phyloP scores from a whole-genome alignment of 2,329 filamentous ascomycete genomes.

The Cladosporium sp. region DNA sequence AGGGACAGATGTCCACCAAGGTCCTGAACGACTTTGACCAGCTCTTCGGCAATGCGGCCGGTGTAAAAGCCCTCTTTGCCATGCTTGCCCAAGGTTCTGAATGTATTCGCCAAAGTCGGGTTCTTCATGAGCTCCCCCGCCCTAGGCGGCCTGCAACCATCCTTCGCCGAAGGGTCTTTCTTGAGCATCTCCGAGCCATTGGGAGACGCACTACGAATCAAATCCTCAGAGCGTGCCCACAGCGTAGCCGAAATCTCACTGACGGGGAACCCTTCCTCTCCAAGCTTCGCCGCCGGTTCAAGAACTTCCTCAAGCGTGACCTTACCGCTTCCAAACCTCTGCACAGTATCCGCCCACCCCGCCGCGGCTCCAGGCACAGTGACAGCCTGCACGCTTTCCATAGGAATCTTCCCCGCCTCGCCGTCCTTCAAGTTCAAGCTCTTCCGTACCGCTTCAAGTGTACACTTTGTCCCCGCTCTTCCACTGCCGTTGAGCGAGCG shows the following conservation, averaged over 20 bases:
- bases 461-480: constrained; percentile 65
- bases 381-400: constrained; percentile 70
- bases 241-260: constrained; percentile 75
- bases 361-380: constrained; percentile 88
- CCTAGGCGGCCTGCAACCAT: constrained; percentile 68
- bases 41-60: constrained; percentile 72
- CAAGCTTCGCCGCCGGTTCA: constrained; percentile 75
- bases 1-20: constrained; percentile 73
- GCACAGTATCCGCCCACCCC: constrained; percentile 86
- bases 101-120: constrained; percentile 73
- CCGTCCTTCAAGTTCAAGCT: constrained; percentile 62
- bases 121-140: constrained; percentile 89
- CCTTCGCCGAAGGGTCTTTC: constrained; percentile 59
- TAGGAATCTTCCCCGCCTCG: constrained; percentile 59
- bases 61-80: constrained; percentile 90
- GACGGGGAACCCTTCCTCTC: constrained; percentile 84
- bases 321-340: constrained; percentile 85
- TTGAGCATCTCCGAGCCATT: constrained; percentile 88
- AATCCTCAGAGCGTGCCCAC: constrained; percentile 66
- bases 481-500: constrained; percentile 89
- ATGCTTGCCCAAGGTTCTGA: constrained; percentile 69
- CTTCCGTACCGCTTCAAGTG: constrained; percentile 64
- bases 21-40: constrained; percentile 71
- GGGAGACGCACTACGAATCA: constrained; percentile 68
- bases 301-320: constrained; percentile 72